Conservation (phyloP, 2,329 filamentous ascomycete species). For the Colletotrichum sp. region DNA sequence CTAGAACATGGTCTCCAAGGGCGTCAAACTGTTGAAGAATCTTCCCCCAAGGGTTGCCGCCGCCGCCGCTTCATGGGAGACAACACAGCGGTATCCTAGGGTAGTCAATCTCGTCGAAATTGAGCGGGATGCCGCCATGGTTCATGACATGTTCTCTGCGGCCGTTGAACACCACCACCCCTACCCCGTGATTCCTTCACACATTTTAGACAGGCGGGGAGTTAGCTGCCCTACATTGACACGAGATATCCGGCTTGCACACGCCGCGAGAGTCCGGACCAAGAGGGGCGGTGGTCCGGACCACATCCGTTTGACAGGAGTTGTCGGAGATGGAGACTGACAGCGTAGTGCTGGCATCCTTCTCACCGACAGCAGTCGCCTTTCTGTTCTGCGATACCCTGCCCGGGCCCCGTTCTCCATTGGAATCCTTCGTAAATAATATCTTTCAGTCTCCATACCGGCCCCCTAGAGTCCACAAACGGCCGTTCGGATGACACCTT, state of each 20-base stretch:
- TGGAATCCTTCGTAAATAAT: neutral
- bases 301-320: neutral
- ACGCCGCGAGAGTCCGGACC: neutral
- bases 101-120: neutral
- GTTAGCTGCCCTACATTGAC: neutral
- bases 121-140: neutral
- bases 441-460: neutral
- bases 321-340: neutral
- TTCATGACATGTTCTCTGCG: neutral
- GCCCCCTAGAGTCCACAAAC: neutral
- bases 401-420: neutral
- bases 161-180: neutral
- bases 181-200: neutral
- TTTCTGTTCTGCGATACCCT: neutral
- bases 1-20: neutral
- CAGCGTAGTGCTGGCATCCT: neutral
- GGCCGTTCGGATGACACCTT: neutral
- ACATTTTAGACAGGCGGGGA: neutral
- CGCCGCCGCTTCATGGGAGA: neutral
- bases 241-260: neutral
- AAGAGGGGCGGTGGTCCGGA: neutral
- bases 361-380: neutral
- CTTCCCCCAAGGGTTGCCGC: neutral
- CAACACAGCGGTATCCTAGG: neutral
- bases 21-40: neutral